Conservation (phyloP, 2,329 filamentous ascomycete genomes). For the Neocatenulostroma microsporum region DNA sequence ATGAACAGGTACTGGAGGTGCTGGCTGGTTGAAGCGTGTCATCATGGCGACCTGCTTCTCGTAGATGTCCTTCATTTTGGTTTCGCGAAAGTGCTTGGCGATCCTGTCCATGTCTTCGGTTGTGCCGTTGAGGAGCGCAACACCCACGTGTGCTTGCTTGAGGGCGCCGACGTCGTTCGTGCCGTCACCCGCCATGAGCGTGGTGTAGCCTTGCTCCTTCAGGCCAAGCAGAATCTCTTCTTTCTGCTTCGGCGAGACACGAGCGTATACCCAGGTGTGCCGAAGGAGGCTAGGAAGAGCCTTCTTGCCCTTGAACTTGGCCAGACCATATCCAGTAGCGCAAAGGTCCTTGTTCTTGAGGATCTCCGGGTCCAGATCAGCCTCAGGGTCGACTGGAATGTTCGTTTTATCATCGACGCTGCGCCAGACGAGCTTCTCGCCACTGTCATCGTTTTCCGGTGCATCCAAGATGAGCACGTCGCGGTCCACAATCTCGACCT, state of each 20-base stretch:
- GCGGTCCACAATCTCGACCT: conserved; percentile 96
- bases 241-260: conserved; percentile 97
- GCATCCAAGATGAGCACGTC: conserved; percentile 92
- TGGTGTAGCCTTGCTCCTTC: conserved; percentile 95
- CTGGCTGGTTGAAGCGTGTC: conserved; percentile 87
- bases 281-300: conserved; percentile 72
- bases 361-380: conserved; percentile 73
- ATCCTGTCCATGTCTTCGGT: conserved; percentile 86
- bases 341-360: conserved; percentile 83
- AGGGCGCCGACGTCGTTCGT: conserved; percentile 97
- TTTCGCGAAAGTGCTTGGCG: conserved; percentile 85
- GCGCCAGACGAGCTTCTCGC: conserved; percentile 81
- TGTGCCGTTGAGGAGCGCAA: conserved; percentile 91
- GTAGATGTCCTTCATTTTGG: conserved; percentile 97
- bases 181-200: conserved; percentile 95
- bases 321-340: conserved; percentile 86
- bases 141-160: conserved; percentile 96
- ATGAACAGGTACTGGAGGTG: conserved; percentile 81
- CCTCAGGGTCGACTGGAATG: conserved; percentile 75
- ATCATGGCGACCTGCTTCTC: conserved; percentile 92
- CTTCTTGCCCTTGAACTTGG: conserved; percentile 75
- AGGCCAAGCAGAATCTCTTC: conserved; percentile 95
- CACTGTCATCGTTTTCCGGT: conserved; percentile 77
- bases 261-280: conserved; percentile 94
- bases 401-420: conserved; percentile 85